Evolutionary conservation across 805 yeast species (phyloP), one percentile per base, ranked within the genome.

Genomic region (Lipomyces yamanashiensis): DNA sequence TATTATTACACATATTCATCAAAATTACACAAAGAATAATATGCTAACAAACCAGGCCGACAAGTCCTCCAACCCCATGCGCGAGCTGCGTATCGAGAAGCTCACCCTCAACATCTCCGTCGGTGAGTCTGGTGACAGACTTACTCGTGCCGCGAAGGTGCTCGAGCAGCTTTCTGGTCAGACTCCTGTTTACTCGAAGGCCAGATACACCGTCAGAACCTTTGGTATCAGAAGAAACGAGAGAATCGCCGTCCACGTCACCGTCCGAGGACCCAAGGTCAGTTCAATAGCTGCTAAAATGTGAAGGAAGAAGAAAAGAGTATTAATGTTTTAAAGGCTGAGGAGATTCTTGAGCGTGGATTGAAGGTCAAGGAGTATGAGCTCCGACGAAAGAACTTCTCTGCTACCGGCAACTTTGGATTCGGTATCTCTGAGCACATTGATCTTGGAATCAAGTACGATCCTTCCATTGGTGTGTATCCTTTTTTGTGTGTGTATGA

Each of bases 161-260:
- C 87, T 95, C 80, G 99, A 95, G 86, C 99, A 95, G 87, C 89
- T 95, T 78, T 93, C 98, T 76, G 99, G 99, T 92, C 99, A 95
- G 86, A 95, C 99, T 78, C 99, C 99, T 82, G 99, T 95, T 77
- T 97, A 90, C 83, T 92, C 98, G 77, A 95, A 95, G 89, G 99
- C 99, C 78, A 90, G 99, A 87, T 95, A 95, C 91, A 95, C 99
- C 74, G 98, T 95, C 78, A 92, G 99, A 89, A 90, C 98, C 72
- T 95, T 95, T 84, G 97, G 98, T 88, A 95, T 95, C 88, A 92
- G 99, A 88, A 91, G 99, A 90, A 95, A 95, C 85, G 99, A 95
- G 85, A 93, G 95, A 88, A 95, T 95, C 79, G 91, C 99, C 73
- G 98, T 92, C 75, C 99, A 95, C 84, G 99, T 95, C 74, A 95